Percentiles rank a stretch among this genome's conserved stretches.
phyloP scores from a whole-genome alignment of 2,329 filamentous ascomycete species.

The Periglandula ipomoeae region DNA sequence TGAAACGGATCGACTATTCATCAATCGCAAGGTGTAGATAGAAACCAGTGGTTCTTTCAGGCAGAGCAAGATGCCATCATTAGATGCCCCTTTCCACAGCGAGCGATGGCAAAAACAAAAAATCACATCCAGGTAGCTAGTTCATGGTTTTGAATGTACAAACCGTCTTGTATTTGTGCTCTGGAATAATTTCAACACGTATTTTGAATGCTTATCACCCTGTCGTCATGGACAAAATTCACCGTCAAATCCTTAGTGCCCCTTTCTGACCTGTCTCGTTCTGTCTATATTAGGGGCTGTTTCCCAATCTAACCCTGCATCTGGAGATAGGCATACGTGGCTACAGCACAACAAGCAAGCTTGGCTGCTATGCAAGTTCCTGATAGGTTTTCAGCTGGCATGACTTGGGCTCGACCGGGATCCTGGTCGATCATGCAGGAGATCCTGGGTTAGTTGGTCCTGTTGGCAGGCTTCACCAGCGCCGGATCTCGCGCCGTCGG shows the following conservation, averaged over 20 bases:
- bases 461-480: not conserved
- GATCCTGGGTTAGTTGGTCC: not conserved
- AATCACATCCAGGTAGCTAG: not conserved
- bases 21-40: no score
- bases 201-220: not conserved
- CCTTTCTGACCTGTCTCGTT: not conserved
- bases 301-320: not conserved
- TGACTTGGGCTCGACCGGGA: not conserved
- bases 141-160: not conserved
- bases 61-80: not conserved
- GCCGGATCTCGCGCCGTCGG: not conserved
- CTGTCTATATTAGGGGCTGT: not conserved
- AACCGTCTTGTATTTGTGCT: not conserved
- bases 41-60: not conserved
- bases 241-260: not conserved
- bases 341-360: no score
- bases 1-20: no score
- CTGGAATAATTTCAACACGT: not conserved
- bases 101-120: no score
- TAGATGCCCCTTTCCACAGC: no score
- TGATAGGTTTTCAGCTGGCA: constrained; percentile 1
- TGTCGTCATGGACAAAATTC: not conserved
- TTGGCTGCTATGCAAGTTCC: not conserved
- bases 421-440: constrained; percentile 1
- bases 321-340: no score